Evolutionary conservation across 768 basidiomycete species (phyloP), one percentile per base, ranked within the genome.

Genomic region (Pleurotus tuber-regium): DNA sequence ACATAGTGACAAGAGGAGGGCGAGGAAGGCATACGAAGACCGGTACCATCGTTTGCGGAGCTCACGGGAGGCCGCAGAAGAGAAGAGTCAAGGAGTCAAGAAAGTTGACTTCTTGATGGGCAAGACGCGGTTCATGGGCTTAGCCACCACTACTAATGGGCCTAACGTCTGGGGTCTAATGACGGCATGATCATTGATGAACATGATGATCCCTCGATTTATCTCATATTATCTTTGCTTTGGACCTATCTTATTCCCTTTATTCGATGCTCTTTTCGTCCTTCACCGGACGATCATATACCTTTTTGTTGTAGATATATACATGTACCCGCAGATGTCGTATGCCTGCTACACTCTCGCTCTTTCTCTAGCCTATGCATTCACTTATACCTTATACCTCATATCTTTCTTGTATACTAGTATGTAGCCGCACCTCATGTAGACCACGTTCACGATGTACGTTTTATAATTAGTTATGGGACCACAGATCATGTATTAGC

Each of bases 51-150:
- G 65, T 10, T 62, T 73, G 12, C 31, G 54, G 0, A 66, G 72
- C 12, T 52, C 62, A 1, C 58, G 59, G 30, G 61, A 51, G 1
- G 66, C 65, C 23, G 70, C 66, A 25, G 59, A 61, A 23, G 72
- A 76, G 62, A 59, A 62, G 43, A 56, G 53, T 4, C 71, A 69
- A 58, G 73, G 70, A 1, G 59, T 77, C 16, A 73, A 73, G 56
- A 64, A 78, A 44, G 71, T 84, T 0, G 83, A 85, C 62, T 83
- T 80, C 57, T 61, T 85, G 39, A 63, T 69, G 43, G 71, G 65
- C 29, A 65, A 62, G 16, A 70, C 64, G 14, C 57, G 55, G n/a
- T 74, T 76, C 57, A 60, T 64, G 59, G 75, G 75, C 19, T 48
- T 76, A 11, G 63, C 67, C 0, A 62, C 53, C 3, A 60, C 66